Conservation (phyloP, 2,329 filamentous ascomycete genomes). For the Scorias spongiosa region DNA sequence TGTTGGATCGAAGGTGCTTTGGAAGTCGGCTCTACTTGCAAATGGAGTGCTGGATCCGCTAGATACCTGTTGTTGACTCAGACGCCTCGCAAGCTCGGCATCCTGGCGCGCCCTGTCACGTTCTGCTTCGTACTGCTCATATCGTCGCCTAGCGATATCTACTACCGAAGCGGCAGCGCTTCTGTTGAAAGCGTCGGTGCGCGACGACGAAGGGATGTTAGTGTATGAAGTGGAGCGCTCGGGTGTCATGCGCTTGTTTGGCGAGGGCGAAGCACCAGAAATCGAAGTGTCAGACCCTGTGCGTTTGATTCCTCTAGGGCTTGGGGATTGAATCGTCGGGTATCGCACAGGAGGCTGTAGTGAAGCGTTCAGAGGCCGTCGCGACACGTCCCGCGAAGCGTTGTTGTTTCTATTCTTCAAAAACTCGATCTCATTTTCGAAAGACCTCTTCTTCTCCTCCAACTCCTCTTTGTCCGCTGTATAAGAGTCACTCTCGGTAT, state of each 20-base stretch:
- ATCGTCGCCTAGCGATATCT: neutral
- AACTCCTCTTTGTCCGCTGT: constrained; percentile 9
- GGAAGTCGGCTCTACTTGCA: neutral
- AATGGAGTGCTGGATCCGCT: neutral
- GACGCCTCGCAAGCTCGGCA: neutral
- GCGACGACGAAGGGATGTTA: neutral
- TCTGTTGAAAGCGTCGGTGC: no score
- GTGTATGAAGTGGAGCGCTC: neutral
- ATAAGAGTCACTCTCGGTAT: constrained; percentile 16
- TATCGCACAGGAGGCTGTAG: no score
- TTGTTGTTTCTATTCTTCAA: constrained; percentile 1
- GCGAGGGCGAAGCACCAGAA: neutral
- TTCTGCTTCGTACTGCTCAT: neutral
- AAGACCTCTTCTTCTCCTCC: constrained; percentile 8
- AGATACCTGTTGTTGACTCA: neutral
- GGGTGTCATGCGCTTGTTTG: constrained; percentile 3
- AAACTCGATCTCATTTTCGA: constrained; percentile 8
- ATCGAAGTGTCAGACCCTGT: neutral
- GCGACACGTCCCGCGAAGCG: neutral
- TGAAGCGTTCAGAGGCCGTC: no score
- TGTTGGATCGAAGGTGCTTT: neutral
- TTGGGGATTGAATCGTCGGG: neutral
- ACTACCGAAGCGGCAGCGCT: neutral
- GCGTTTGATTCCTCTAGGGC: neutral
- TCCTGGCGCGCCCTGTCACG: neutral